These are phyloP conservation scores for Pyrus communis DNA, from an alignment of 306 rosid species.

Conservation along the genomic window DNA sequence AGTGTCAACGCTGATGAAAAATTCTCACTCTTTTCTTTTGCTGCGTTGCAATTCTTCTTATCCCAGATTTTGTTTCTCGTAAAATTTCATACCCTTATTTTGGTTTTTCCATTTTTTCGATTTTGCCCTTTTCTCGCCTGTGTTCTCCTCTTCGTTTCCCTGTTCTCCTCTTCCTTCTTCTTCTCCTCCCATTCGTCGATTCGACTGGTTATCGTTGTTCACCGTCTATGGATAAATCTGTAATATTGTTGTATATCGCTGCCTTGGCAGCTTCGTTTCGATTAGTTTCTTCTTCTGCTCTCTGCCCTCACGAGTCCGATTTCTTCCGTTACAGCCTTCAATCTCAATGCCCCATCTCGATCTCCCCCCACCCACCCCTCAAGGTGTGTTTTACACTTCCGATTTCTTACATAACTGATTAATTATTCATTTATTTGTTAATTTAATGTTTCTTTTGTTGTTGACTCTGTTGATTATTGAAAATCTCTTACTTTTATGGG, in stretches of 20 bases:
- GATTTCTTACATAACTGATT: not conserved
- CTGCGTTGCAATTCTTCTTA: not conserved
- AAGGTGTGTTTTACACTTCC: slow-evolving; percentile 31
- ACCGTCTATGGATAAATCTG: slow-evolving; percentile 27
- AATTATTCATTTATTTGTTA: not conserved
- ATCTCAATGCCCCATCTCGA: slow-evolving; percentile 55
- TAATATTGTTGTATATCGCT: slow-evolving; percentile 27
- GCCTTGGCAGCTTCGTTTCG: slow-evolving; percentile 17
- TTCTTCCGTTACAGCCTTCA: slow-evolving; percentile 37
- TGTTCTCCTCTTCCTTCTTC: not conserved
- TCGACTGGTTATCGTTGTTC: not conserved
- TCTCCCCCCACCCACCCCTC: slow-evolving; percentile 43
- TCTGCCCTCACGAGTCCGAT: slow-evolving; percentile 27
- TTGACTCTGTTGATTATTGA: slow-evolving; percentile 4
- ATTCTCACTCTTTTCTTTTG: no score
- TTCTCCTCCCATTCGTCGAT: not conserved
- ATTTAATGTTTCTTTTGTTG: not conserved
- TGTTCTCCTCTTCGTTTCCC: slow-evolving; percentile 11
- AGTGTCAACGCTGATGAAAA: not conserved
- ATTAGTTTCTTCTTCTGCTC: slow-evolving; percentile 21
- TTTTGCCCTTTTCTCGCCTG: slow-evolving; percentile 18
- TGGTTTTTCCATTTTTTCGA: slow-evolving; percentile 6
- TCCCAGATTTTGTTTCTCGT: not conserved
- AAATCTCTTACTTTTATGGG: not conserved
- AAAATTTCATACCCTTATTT: not conserved